Base-by-base conservation (phyloP, 1,284 basidiomycete genomes). In the Hemileia vastatrix region DNA sequence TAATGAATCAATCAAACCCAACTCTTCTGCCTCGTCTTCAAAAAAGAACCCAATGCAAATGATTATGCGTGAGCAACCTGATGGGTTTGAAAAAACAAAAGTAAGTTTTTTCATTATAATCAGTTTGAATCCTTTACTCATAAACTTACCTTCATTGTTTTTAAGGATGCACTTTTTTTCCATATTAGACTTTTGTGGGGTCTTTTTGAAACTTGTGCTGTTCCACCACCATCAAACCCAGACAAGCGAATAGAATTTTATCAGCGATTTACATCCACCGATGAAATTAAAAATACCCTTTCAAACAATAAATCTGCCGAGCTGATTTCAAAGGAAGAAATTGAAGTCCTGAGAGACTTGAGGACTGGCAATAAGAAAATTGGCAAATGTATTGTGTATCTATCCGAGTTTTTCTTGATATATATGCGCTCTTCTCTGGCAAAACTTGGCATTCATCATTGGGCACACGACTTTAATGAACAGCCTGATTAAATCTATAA, bases 381-480 rank as follows among this genome's bases (percentile, higher is more conserved):
- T 15, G 51, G 51, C 2, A 2, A 19, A 5, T 6, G 19, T 15
- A 53, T 53, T 13, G 24, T 53, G 15, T 31, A 53, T 27, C 15
- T 53, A 11, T 9, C 24, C 15, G 24, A 53, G 24, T 53, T 53
- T 27, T 53, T 31, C 15, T 9, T 53, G 15, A 27, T 11, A 11
- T 15, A 21, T 19, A 53, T 24, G 2, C 51, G 32, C 15, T 53
- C 51, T 3, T 15, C 31, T 4, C 31, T 53, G 15, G 51, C 51
- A 3, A 53, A 53, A n/a, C 24, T 53, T 31, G 51, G 51, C 24
- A 53, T 53, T 31, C 19, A 27, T 21, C 5, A 15, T 13, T 53
- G 51, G 51, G 51, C 23, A 9, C 51, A 21, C n/a, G 24, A 53
- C 51, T 27, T 53, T 53, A 9, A 24, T 8, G 31, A 53, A 53